These are phyloP conservation scores for Paxillus ammoniavirescens DNA, from an alignment of 768 basidiomycete species.

Conservation along the genomic window DNA sequence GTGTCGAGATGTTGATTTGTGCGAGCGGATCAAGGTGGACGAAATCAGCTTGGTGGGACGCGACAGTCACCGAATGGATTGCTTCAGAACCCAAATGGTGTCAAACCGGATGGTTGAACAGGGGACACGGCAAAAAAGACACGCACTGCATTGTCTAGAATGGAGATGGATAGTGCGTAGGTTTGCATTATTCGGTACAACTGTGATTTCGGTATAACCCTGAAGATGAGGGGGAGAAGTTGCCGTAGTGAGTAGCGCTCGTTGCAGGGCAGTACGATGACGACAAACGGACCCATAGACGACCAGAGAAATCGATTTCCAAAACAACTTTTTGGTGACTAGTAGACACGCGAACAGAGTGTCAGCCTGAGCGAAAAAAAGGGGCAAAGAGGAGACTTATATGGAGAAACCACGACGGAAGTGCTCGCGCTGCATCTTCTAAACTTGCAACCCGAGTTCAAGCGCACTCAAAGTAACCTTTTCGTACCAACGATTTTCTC, in stretches of 20 bases:
- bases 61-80: conserved; percentile 72
- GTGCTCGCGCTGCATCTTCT: conserved; percentile 73
- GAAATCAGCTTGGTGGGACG: conserved; percentile 72
- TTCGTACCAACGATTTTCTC: neutral
- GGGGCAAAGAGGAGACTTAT: conserved; percentile 59
- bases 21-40: conserved; percentile 73
- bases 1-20: conserved; percentile 61
- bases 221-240: conserved; percentile 27
- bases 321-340: conserved; percentile 95
- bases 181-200: conserved; percentile 76
- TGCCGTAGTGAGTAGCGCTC: conserved; percentile 21
- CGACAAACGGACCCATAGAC: conserved; percentile 65
- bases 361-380: conserved; percentile 39
- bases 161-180: conserved; percentile 86
- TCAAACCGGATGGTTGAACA: conserved; percentile 21
- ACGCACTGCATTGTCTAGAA: conserved; percentile 83
- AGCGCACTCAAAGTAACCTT: neutral
- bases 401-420: conserved; percentile 80
- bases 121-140: neutral
- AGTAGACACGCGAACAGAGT: conserved; percentile 58
- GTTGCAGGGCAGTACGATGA: conserved; percentile 16
- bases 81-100: conserved; percentile 40
- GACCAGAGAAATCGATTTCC: conserved; percentile 89
- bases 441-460: conserved; percentile 9
- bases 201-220: conserved; percentile 93